Evolutionary conservation across 768 basidiomycete genomes (phyloP).

Genomic region (Tubosaeta brunneosetosa): DNA sequence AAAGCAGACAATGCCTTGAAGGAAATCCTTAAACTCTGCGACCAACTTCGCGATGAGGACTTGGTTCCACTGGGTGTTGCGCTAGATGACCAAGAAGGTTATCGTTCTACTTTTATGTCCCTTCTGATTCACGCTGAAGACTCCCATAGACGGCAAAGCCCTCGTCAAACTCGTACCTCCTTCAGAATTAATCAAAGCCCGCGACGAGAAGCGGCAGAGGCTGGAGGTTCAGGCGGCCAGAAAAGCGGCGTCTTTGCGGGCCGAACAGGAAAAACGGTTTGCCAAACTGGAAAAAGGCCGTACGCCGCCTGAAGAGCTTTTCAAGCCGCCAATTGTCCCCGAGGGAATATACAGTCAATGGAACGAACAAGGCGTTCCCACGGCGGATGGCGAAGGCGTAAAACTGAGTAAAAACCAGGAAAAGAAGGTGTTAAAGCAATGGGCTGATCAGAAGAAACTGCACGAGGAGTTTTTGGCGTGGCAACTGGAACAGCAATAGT

Average conservation of each 20-base stretch:
- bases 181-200: slow-evolving; percentile 70
- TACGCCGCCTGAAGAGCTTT: slow-evolving; percentile 68
- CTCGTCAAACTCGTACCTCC: slow-evolving; percentile 89
- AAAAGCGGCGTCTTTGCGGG: slow-evolving; percentile 67
- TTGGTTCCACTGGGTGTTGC: slow-evolving; percentile 93
- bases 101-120: background rate
- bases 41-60: slow-evolving; percentile 85
- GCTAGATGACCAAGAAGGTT: slow-evolving; percentile 93
- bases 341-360: slow-evolving; percentile 76
- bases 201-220: slow-evolving; percentile 82
- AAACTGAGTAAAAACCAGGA: slow-evolving; percentile 75
- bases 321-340: slow-evolving; percentile 74
- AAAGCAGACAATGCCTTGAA: slow-evolving; percentile 61
- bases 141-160: slow-evolving; percentile 76
- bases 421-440: slow-evolving; percentile 78
- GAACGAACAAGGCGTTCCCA: slow-evolving; percentile 81
- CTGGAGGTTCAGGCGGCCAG: slow-evolving; percentile 72
- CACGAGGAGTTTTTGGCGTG: slow-evolving; percentile 73
- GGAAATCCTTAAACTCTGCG: slow-evolving; percentile 83
- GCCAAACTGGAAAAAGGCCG: slow-evolving; percentile 86
- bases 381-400: slow-evolving; percentile 78
- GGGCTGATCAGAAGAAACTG: slow-evolving; percentile 66
- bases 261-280: slow-evolving; percentile 60
- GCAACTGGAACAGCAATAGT: slow-evolving; percentile 25
- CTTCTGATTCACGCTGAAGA: background rate